Conservation (phyloP, 225 moss, liverwort and hornwort genomes). For the Ulota crispa region DNA sequence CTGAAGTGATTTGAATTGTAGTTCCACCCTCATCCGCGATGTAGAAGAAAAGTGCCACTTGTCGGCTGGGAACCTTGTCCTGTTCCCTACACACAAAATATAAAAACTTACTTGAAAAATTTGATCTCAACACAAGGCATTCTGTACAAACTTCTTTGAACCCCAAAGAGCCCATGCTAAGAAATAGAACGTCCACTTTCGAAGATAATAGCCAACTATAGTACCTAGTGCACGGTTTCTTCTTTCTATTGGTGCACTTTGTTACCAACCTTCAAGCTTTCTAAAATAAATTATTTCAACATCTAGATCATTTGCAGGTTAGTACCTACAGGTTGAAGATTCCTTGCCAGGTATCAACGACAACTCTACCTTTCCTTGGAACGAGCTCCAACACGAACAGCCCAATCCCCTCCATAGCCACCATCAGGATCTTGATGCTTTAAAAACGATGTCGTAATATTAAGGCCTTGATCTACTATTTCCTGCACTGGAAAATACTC, state of each 20-base stretch:
- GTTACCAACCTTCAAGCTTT: background rate
- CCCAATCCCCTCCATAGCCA: constrained; percentile 96
- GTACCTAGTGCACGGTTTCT: background rate
- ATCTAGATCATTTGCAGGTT: background rate
- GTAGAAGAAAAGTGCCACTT: constrained; percentile 78
- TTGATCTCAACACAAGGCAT: background rate
- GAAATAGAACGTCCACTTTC: background rate
- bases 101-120: background rate
- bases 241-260: background rate
- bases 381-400: constrained; percentile 58
- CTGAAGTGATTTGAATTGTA: constrained; percentile 50
- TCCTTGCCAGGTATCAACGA: background rate
- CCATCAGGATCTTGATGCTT: constrained; percentile 62
- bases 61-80: constrained; percentile 34
- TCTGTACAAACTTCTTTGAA: background rate
- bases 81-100: constrained; percentile 35
- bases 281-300: background rate
- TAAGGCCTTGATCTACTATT: constrained; percentile 65
- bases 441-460: constrained; percentile 71
- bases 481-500: constrained; percentile 45
- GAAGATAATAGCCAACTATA: background rate
- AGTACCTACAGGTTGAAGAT: background rate
- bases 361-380: constrained; percentile 32
- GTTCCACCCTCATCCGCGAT: constrained; percentile 69
- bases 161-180: background rate